phyloP scores from a whole-genome alignment of 2,329 filamentous ascomycete species.

The Beauveria asiatica region DNA sequence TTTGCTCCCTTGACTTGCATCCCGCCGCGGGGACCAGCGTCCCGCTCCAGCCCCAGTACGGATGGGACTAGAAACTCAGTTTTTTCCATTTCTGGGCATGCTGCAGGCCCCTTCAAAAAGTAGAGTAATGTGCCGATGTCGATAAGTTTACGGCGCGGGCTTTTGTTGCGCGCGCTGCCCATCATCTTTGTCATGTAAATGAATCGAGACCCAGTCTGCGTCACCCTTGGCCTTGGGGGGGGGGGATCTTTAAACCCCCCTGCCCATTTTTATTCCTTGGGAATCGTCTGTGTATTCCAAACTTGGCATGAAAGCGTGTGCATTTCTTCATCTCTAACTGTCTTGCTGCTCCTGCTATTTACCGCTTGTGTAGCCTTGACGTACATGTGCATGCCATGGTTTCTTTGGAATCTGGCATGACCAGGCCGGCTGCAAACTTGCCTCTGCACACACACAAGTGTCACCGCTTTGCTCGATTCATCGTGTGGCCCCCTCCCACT shows the following conservation, averaged over 20 bases:
- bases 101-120: not conserved
- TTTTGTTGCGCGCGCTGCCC: not conserved
- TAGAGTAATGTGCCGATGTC: constrained; percentile 2
- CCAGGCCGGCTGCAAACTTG: not conserved
- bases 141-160: not conserved
- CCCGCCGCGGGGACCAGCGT: not conserved
- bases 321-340: not conserved
- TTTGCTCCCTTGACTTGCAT: not conserved
- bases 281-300: not conserved
- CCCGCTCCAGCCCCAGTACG: constrained; percentile 1
- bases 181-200: not conserved
- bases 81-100: not conserved
- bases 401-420: not conserved
- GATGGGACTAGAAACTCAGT: constrained; percentile 2
- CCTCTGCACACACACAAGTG: not conserved
- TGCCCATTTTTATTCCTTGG: not conserved
- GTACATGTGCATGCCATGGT: not conserved
- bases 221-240: not conserved
- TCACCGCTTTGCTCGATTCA: constrained; percentile 3
- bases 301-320: not conserved
- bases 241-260: not conserved
- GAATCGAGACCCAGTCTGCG: not conserved
- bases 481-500: not conserved
- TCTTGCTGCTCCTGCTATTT: not conserved
- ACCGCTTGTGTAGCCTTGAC: not conserved